Evolutionary conservation across 2,329 filamentous ascomycete species (phyloP).

Genomic region (Eurotiales sp.): DNA sequence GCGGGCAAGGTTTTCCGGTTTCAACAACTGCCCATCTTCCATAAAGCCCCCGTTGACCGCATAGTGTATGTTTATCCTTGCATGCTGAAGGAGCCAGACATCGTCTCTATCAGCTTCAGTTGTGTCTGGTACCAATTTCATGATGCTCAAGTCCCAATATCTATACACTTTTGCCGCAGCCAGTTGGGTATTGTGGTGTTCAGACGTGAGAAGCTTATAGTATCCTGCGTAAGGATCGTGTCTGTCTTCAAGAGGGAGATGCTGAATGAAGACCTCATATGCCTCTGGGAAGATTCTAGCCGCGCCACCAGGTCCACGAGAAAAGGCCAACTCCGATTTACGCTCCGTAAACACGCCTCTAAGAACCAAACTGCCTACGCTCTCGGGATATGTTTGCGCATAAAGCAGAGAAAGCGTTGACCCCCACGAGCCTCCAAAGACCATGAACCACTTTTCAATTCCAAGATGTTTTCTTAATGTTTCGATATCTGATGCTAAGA

Average conservation of each 20-base stretch:
- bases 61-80: not conserved
- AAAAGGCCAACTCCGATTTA: not conserved
- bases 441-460: slow-evolving; percentile 42
- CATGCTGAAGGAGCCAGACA: not conserved
- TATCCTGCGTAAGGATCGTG: not conserved
- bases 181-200: slow-evolving; percentile 17
- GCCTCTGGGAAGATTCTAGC: not conserved
- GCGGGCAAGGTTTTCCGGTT: not conserved
- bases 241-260: not conserved
- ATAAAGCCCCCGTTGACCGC: not conserved
- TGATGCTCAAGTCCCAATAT: not conserved
- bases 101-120: not conserved
- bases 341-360: slow-evolving; percentile 39
- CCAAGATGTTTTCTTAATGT: slow-evolving; percentile 41
- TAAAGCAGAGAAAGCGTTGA: slow-evolving; percentile 45
- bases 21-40: not conserved
- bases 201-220: not conserved
- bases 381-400: slow-evolving; percentile 40
- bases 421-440: slow-evolving; percentile 50
- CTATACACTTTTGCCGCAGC: slow-evolving; percentile 35
- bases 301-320: not conserved
- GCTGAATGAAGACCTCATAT: not conserved
- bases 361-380: slow-evolving; percentile 38
- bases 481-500: slow-evolving; percentile 45
- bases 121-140: not conserved